Conservation (phyloP, 2,329 filamentous ascomycete genomes). For the Fusarium caatingaense region DNA sequence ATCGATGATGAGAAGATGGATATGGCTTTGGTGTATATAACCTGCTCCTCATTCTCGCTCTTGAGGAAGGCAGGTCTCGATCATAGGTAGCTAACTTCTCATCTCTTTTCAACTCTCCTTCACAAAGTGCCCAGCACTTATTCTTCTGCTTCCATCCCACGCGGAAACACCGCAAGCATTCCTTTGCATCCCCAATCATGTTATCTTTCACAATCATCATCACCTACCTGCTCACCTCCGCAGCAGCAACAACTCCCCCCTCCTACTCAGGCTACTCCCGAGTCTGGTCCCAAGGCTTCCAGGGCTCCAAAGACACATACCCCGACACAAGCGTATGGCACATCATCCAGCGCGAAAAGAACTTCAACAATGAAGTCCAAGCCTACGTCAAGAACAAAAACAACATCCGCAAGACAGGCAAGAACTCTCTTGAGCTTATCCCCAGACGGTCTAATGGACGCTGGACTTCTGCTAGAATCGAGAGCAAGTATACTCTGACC, state of each 20-base stretch:
- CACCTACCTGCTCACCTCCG: slow-evolving; percentile 48
- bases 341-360: slow-evolving; percentile 53
- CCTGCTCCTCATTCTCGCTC: not conserved
- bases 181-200: not conserved
- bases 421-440: slow-evolving; percentile 62
- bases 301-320: slow-evolving; percentile 50
- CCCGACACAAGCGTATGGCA: slow-evolving; percentile 57
- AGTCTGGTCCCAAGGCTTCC: slow-evolving; percentile 59
- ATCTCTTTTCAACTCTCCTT: slow-evolving; percentile 5
- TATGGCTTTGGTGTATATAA: not conserved
- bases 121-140: not conserved
- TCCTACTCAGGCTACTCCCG: slow-evolving; percentile 53
- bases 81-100: not conserved
- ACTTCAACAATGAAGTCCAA: slow-evolving; percentile 65
- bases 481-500: slow-evolving; percentile 60
- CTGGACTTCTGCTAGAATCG: slow-evolving; percentile 69
- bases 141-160: not conserved
- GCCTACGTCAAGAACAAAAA: slow-evolving; percentile 58
- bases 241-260: slow-evolving; percentile 54
- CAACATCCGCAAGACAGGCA: slow-evolving; percentile 64
- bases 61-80: not conserved
- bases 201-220: slow-evolving; percentile 26
- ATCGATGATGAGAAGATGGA: slow-evolving; percentile 1
- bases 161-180: slow-evolving; percentile 22
- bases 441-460: slow-evolving; percentile 53